Evolutionary conservation across 345 rosid species (phyloP).

Genomic region (Lepidium aucheri): DNA sequence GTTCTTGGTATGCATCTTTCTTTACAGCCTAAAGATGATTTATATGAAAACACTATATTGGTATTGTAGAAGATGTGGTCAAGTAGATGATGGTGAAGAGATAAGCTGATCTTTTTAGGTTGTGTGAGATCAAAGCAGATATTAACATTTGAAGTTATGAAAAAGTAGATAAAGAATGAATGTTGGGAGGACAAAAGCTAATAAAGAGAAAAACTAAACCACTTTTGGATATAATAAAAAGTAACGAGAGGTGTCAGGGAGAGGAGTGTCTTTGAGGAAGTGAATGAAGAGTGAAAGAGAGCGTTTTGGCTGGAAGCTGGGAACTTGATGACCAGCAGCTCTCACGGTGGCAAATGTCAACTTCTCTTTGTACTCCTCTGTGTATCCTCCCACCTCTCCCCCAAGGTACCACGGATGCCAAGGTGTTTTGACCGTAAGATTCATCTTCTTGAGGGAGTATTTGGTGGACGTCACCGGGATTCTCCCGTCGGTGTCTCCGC

Average conservation of each 20-base stretch:
- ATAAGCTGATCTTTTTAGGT: conserved; percentile 8
- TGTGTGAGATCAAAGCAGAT: conserved; percentile 8
- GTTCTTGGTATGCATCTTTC: conserved; percentile 23
- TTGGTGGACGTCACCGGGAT: conserved; percentile 77
- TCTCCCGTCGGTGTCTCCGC: conserved; percentile 84
- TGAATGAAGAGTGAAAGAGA: conserved; percentile 67
- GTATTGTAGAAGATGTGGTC: not conserved
- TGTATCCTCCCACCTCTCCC: conserved; percentile 80
- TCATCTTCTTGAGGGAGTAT: conserved; percentile 56
- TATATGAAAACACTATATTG: not conserved
- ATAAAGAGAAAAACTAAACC: conserved; percentile 9
- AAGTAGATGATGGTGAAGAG: conserved; percentile 2
- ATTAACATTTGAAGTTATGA: not conserved
- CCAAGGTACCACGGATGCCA: conserved; percentile 79
- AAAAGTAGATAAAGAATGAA: conserved; percentile 5
- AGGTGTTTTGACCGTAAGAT: conserved; percentile 38
- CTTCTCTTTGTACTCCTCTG: conserved; percentile 57
- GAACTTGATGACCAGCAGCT: conserved; percentile 91
- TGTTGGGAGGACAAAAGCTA: not conserved
- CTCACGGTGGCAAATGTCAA: conserved; percentile 72
- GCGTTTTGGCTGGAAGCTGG: conserved; percentile 73
- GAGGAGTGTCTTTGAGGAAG: conserved; percentile 55
- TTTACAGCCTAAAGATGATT: conserved; percentile 1
- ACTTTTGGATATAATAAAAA: conserved; percentile 2
- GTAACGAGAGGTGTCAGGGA: conserved; percentile 46